Conservation (phyloP, 495 filamentous ascomycete genomes). For the Aspergillus homomorphus region DNA sequence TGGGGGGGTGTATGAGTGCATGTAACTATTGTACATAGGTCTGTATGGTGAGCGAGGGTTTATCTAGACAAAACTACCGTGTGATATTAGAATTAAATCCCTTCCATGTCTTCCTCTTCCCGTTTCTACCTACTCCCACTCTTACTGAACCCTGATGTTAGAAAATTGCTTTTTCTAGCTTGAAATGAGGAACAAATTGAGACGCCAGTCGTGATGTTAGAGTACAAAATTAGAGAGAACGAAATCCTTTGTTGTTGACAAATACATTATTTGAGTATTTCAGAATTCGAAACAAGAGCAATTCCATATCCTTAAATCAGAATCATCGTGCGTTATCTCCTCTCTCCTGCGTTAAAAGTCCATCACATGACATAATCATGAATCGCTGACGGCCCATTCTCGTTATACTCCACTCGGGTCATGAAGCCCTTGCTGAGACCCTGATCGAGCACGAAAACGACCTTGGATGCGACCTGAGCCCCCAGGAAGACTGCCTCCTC, state of each 20-base stretch:
- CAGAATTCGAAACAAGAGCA: conserved; percentile 1
- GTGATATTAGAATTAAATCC: too few species aligned
- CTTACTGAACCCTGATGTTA: too few species aligned
- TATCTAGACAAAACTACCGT: too few species aligned
- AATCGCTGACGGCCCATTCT: conserved; percentile 68
- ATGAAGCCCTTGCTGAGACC: conserved; percentile 69
- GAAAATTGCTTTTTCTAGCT: too few species aligned
- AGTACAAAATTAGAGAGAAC: too few species aligned
- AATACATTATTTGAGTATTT: not conserved
- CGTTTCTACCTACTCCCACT: too few species aligned
- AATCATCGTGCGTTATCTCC: conserved; percentile 10
- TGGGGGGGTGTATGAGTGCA: too few species aligned
- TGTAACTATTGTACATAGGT: too few species aligned
- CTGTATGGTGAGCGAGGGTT: too few species aligned
- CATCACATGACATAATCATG: conserved; percentile 49
- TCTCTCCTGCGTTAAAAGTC: conserved; percentile 14
- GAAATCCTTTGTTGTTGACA: not conserved
- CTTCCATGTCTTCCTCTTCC: too few species aligned
- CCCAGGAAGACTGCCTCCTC: conserved; percentile 81
- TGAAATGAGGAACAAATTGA: too few species aligned
- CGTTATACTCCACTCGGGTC: conserved; percentile 73
- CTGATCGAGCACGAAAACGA: conserved; percentile 71
- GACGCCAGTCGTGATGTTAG: not conserved
- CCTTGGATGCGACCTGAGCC: conserved; percentile 71
- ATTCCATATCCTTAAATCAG: conserved; percentile 5